Percentiles rank a stretch among this genome's conserved stretches.
phyloP scores from a whole-genome alignment of 192 early-diverging fungal species.

The Ramicandelaber brevisporus region DNA sequence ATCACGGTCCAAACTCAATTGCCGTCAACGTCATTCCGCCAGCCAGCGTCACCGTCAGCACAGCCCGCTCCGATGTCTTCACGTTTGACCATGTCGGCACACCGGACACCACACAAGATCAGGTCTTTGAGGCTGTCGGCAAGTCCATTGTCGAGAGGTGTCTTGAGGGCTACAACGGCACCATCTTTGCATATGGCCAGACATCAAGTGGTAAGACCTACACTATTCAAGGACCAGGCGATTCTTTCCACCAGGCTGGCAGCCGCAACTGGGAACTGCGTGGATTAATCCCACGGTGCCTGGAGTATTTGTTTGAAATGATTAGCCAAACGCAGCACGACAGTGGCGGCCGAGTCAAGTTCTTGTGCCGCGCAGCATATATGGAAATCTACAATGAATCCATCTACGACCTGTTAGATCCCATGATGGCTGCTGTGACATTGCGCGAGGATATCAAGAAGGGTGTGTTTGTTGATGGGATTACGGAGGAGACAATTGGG shows the following conservation, averaged over 20 bases:
- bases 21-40: slow-evolving; percentile 16
- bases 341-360: slow-evolving; percentile 23
- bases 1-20: slow-evolving; percentile 10
- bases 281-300: slow-evolving; percentile 31
- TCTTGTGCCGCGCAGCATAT: slow-evolving; percentile 64
- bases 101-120: slow-evolving; percentile 18
- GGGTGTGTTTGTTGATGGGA: slow-evolving; percentile 35
- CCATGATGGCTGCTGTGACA: slow-evolving; percentile 21
- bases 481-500: slow-evolving; percentile 33
- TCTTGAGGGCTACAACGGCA: slow-evolving; percentile 45
- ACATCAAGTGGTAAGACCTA: slow-evolving; percentile 52
- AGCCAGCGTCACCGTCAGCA: slow-evolving; percentile 17
- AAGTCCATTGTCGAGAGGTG: slow-evolving; percentile 32
- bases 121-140: slow-evolving; percentile 23
- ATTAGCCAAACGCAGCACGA: slow-evolving; percentile 21
- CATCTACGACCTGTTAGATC: slow-evolving; percentile 63
- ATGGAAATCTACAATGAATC: slow-evolving; percentile 90
- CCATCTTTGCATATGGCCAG: slow-evolving; percentile 50
- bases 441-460: slow-evolving; percentile 38
- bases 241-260: slow-evolving; percentile 37
- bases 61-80: slow-evolving; percentile 27
- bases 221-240: slow-evolving; percentile 59
- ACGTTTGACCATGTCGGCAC: slow-evolving; percentile 38
- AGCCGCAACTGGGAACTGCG: slow-evolving; percentile 40
- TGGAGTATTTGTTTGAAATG: slow-evolving; percentile 29